Evolutionary conservation across 2,329 filamentous ascomycete species (phyloP).

Genomic region (Blumeria graminis): DNA sequence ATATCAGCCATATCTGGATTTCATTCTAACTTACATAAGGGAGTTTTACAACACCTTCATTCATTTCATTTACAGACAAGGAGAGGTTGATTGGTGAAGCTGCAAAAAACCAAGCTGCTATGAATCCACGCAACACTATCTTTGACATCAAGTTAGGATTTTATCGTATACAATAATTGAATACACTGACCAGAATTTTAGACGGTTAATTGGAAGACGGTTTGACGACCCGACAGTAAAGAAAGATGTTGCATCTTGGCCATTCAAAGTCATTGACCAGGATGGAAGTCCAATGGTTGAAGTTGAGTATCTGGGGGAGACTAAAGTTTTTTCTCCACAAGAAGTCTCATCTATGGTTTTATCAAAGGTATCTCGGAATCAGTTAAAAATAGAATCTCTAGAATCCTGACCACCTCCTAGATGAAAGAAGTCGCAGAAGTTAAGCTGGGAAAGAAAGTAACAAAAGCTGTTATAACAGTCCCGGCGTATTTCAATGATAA

Average conservation of each 20-base stretch:
- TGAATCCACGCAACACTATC: constrained; percentile 96
- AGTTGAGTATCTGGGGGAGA: constrained; percentile 88
- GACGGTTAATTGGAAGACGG: constrained; percentile 90
- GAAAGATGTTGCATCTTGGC: constrained; percentile 95
- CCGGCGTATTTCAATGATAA: constrained; percentile 99
- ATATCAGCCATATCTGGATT: not conserved
- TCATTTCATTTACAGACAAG: constrained; percentile 96
- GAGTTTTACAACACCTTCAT: constrained; percentile 81
- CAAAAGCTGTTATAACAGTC: constrained; percentile 97
- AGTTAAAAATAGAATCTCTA: not conserved
- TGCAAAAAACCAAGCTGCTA: constrained; percentile 98
- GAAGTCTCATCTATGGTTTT: constrained; percentile 99
- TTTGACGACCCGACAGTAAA: constrained; percentile 92
- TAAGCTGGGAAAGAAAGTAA: constrained; percentile 96
- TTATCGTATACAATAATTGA: not conserved
- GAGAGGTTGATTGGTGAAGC: constrained; percentile 98
- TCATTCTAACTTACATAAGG: not conserved
- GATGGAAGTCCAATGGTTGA: constrained; percentile 73
- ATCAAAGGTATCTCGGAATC: constrained; percentile 46
- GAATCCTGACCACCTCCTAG: constrained; percentile 21
- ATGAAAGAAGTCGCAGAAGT: constrained; percentile 98
- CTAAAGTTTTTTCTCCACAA: constrained; percentile 89
- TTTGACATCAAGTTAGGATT: constrained; percentile 88
- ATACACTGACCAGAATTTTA: constrained; percentile 16
- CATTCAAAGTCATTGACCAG: constrained; percentile 92